Evolutionary conservation across 2,329 filamentous ascomycete genomes (phyloP), one percentile per base, ranked within the genome.

Genomic region (Kalmusia sp.): DNA sequence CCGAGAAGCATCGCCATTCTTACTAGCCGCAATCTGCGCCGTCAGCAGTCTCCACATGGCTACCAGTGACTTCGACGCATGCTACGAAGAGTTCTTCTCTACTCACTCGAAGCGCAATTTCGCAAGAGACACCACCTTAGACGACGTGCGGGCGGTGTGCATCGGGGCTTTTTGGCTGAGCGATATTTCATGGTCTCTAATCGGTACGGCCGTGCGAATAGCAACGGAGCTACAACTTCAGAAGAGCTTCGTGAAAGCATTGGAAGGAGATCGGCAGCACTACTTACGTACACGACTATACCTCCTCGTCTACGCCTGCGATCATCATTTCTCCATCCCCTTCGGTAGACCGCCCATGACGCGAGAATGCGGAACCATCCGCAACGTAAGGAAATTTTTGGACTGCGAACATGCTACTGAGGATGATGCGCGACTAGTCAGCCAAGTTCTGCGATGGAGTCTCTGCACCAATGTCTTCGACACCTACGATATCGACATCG

Each of bases 271-370:
- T 39, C 51, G 58, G 27, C 47, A 57, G n/a, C 60, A 62, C 49
- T 73, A 75, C 49, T 54, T 73, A 34, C 69, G 72, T 6, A 71
- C 73, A 2, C 57, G 73, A n/a, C 57, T 77, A 17, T 76, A 73
- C 58, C 75, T 70, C 46, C 64, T 76, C n/a, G 69, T 77, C 6
- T 76, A 71, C 46, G 57, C 76, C 4, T 76, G 73, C 51, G 74
- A 77, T 52, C 75, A 76, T 52, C 74, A 77, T 38, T 75, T 69
- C 57, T 71, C 65, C 17, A 64, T 76, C 9, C 62, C 65, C 6
- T 74, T 72, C 35, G 72, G 74, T 6, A 57, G 73, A 37, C 74
- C 74, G 6, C 73, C 74, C 5, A 65, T 76, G 61, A 75, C 72
- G 24, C 57, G 68, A 31, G 67, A 74, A 33, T 68, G 68, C 44